A percentile compares a stretch with the other conserved stretches of the same genome.
phyloP scores from a whole-genome alignment of 768 basidiomycete species.

The Lentinula raphanica region DNA sequence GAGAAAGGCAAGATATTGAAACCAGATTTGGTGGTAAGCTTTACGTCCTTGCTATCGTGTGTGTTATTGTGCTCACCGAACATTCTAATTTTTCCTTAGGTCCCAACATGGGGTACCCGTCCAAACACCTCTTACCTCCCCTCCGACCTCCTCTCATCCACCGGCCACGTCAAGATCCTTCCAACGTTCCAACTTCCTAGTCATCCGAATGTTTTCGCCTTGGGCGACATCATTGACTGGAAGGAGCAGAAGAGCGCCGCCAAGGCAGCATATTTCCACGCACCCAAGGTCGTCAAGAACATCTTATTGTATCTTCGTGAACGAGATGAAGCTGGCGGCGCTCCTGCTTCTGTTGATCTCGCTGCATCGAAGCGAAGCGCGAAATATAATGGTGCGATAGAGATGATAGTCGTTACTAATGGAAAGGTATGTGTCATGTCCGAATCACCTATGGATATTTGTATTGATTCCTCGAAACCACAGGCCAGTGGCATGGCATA shows the following conservation, averaged over 20 bases:
- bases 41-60: too few relatives aligned
- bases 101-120: slow-evolving; percentile 14
- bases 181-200: slow-evolving; percentile 52
- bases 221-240: slow-evolving; percentile 61
- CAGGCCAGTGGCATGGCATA: slow-evolving; percentile 40
- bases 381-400: slow-evolving; percentile 43
- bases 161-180: slow-evolving; percentile 43
- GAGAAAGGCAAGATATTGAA: slow-evolving; percentile 29
- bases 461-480: too few relatives aligned
- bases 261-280: slow-evolving; percentile 42
- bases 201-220: slow-evolving; percentile 55
- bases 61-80: neutral
- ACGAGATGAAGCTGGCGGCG: slow-evolving; percentile 20
- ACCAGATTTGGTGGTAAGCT: slow-evolving; percentile 41
- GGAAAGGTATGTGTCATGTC: slow-evolving; percentile 46
- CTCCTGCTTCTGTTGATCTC: slow-evolving; percentile 17
- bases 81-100: neutral
- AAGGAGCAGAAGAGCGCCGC: slow-evolving; percentile 52
- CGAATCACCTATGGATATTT: too few relatives aligned
- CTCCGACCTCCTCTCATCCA: slow-evolving; percentile 26
- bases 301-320: slow-evolving; percentile 34
- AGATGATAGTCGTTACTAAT: slow-evolving; percentile 51
- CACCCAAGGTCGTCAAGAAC: slow-evolving; percentile 42
- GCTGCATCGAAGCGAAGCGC: slow-evolving; percentile 18
- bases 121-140: slow-evolving; percentile 33